These are phyloP conservation scores for Backusella psychrophila DNA, from an alignment of 192 early-diverging fungal genomes.

Conservation along the genomic window DNA sequence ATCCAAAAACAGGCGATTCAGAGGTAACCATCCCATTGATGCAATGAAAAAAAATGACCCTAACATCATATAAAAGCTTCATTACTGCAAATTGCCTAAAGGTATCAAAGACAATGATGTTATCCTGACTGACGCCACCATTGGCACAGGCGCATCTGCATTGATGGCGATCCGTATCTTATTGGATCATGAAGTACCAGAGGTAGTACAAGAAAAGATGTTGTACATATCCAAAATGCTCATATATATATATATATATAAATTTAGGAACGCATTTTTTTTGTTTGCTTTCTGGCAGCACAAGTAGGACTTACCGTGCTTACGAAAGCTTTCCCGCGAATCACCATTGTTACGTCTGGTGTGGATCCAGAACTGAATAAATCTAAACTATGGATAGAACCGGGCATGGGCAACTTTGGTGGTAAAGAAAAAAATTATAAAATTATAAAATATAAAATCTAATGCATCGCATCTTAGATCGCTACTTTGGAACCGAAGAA, in stretches of 20 bases:
- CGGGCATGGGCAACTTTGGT: constrained; percentile 89
- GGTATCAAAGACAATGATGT: constrained; percentile 61
- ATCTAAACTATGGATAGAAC: constrained; percentile 67
- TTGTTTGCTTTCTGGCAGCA: constrained; percentile 79
- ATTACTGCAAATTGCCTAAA: constrained; percentile 80
- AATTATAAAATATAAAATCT: background rate
- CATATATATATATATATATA: too few species aligned
- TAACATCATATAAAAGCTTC: constrained; percentile 46
- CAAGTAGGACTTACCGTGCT: constrained; percentile 80
- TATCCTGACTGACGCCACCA: constrained; percentile 81
- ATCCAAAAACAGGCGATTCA: constrained; percentile 78
- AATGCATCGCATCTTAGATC: constrained; percentile 31
- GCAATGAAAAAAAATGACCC: too few species aligned
- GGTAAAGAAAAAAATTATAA: constrained; percentile 18
- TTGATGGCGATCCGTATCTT: constrained; percentile 95
- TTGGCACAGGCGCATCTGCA: constrained; percentile 89
- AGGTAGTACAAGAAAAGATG: constrained; percentile 30
- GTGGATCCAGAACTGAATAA: constrained; percentile 68
- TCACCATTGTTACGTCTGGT: constrained; percentile 77
- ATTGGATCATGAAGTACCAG: constrained; percentile 85
- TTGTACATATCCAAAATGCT: too few species aligned
- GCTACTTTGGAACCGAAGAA: constrained; percentile 58
- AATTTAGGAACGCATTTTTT: constrained; percentile 67
- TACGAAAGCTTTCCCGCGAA: constrained; percentile 76
- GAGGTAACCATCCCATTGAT: constrained; percentile 21